Evolutionary conservation across 2,329 filamentous ascomycete species (phyloP).

Genomic region (Rhynchosporium secalis): DNA sequence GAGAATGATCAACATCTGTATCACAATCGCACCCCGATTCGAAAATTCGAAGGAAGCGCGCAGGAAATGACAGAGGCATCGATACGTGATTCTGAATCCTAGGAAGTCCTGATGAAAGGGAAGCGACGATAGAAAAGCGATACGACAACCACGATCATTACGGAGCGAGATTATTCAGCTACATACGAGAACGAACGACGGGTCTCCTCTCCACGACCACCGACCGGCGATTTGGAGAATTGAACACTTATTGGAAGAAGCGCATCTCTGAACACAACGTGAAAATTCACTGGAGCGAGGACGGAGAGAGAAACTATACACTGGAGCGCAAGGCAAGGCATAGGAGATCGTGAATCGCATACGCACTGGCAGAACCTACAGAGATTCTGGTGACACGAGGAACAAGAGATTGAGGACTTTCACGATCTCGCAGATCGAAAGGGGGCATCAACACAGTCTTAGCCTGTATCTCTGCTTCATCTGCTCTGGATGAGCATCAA

Average conservation of each 20-base stretch:
- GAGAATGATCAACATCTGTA: slow-evolving; percentile 6
- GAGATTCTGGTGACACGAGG: neutral
- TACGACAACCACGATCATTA: neutral
- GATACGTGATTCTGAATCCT: neutral
- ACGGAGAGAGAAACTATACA: neutral
- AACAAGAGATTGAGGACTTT: neutral
- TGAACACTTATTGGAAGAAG: neutral
- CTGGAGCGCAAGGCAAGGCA: neutral
- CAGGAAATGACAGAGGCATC: neutral
- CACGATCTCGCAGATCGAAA: neutral
- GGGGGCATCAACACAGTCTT: neutral
- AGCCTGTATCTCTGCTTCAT: slow-evolving; percentile 10
- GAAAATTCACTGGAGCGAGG: neutral
- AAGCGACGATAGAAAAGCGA: neutral
- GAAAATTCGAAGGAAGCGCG: neutral
- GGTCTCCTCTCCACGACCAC: neutral
- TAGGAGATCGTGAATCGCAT: neutral
- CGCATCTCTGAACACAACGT: neutral
- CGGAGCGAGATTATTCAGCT: slow-evolving; percentile 3
- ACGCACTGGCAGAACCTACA: neutral
- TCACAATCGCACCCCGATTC: neutral
- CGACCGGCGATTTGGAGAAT: neutral
- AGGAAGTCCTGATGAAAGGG: neutral
- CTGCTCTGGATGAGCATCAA: slow-evolving; percentile 26
- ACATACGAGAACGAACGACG: neutral